phyloP scores from a whole-genome alignment of 192 early-diverging fungal genomes.

The Backusella luteola region DNA sequence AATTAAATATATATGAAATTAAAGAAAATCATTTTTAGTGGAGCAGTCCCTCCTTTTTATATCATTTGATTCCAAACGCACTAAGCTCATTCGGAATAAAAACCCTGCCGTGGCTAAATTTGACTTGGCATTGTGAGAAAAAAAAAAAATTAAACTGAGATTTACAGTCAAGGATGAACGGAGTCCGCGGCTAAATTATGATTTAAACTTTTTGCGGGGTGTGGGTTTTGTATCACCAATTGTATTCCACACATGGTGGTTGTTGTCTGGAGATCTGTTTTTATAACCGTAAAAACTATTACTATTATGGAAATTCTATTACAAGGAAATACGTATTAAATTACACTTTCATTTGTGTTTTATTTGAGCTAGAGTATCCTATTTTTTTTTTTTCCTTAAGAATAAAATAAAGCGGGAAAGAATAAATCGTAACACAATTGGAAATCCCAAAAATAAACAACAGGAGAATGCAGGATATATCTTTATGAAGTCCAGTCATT shows the following conservation, averaged over 20 bases:
- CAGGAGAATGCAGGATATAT: no score
- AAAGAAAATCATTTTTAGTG: not conserved
- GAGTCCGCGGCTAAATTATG: not conserved
- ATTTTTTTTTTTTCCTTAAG: no score
- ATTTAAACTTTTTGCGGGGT: not conserved
- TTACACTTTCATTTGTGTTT: not conserved
- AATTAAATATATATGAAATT: no score
- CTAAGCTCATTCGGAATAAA: not conserved
- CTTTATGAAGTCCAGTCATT: no score
- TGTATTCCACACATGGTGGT: not conserved
- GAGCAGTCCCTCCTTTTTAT: not conserved
- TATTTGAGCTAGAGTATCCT: no score
- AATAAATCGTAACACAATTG: no score
- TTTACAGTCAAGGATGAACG: not conserved
- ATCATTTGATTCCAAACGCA: not conserved
- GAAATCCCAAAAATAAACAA: no score
- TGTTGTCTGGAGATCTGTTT: not conserved
- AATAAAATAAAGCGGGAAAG: no score
- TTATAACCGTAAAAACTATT: not conserved
- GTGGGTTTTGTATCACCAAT: not conserved
- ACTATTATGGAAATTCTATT: not conserved
- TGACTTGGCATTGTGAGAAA: not conserved
- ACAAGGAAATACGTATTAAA: not conserved
- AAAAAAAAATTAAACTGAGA: not conserved
- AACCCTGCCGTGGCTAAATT: not conserved